Evolutionary conservation across 805 yeast species (phyloP).

Genomic region (Wickerhamomyces rabaulensis): DNA sequence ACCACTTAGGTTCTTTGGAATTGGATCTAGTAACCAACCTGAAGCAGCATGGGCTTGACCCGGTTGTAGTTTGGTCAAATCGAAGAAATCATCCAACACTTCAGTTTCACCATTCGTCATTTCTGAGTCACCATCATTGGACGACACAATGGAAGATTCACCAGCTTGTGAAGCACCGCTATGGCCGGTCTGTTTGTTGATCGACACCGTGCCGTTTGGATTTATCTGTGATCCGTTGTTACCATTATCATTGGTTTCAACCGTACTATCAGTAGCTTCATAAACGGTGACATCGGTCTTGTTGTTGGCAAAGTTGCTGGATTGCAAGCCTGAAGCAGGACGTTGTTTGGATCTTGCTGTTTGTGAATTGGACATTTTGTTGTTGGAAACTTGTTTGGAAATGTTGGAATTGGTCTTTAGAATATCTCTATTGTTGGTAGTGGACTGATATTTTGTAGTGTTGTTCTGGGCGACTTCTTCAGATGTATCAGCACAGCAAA

Average conservation of each 20-base stretch:
- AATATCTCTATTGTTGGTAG: constrained; percentile 6
- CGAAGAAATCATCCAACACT: constrained; percentile 38
- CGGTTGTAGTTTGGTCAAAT: constrained; percentile 60
- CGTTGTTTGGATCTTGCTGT: not conserved
- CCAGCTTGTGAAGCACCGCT: not conserved
- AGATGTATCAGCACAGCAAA: constrained; percentile 28
- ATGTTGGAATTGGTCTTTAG: not conserved
- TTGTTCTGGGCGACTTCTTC: constrained; percentile 14
- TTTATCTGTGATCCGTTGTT: not conserved
- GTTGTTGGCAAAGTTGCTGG: constrained; percentile 1
- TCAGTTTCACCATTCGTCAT: constrained; percentile 23
- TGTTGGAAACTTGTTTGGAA: not conserved
- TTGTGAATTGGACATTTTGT: not conserved
- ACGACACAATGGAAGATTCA: constrained; percentile 6
- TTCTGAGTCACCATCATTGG: constrained; percentile 16
- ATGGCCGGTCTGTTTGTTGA: constrained; percentile 2
- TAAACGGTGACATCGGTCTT: constrained; percentile 24
- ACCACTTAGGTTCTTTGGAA: constrained; percentile 41
- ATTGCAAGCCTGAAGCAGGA: not conserved
- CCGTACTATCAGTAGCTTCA: constrained; percentile 24
- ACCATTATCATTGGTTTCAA: constrained; percentile 5
- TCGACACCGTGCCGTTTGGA: not conserved
- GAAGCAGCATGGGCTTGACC: constrained; percentile 66
- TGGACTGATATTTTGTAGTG: constrained; percentile 14
- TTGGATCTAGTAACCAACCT: constrained; percentile 60